Evolutionary conservation across 495 filamentous ascomycete genomes (phyloP).

Genomic region (Lophiostoma macrostomum): DNA sequence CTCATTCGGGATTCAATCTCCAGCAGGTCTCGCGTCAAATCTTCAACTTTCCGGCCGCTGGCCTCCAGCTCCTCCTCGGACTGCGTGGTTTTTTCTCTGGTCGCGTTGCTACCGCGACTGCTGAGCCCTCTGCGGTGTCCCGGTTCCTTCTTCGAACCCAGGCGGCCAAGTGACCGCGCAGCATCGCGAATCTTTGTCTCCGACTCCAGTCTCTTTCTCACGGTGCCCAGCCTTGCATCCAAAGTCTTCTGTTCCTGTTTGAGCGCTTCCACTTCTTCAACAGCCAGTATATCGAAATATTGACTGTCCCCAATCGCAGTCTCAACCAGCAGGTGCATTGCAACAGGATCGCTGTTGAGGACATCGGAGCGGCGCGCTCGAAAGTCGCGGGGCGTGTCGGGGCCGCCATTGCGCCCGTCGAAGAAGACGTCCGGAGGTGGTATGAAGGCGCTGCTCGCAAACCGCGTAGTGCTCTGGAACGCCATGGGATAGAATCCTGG

Average conservation of each 20-base stretch:
- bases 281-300: conserved; percentile 77
- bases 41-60: conserved; percentile 79
- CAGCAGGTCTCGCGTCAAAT: conserved; percentile 76
- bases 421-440: conserved; percentile 30
- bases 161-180: conserved; percentile 73
- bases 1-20: conserved; percentile 68
- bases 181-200: conserved; percentile 94
- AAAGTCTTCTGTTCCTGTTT: conserved; percentile 78
- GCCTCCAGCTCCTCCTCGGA: conserved; percentile 71
- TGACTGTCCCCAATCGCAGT: conserved; percentile 86
- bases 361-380: conserved; percentile 17
- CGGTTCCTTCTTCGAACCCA: conserved; percentile 60
- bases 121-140: conserved; percentile 53
- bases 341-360: conserved; percentile 51
- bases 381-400: conserved; percentile 12
- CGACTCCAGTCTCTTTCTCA: conserved; percentile 77
- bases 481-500: conserved; percentile 24
- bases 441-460: conserved; percentile 29
- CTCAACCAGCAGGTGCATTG: conserved; percentile 86
- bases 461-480: conserved; percentile 22
- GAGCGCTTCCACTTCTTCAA: conserved; percentile 83
- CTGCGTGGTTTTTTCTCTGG: conserved; percentile 46
- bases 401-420: conserved; percentile 17
- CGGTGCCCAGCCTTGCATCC: conserved; percentile 69
- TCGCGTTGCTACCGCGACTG: conserved; percentile 41